Conservation (phyloP, 768 basidiomycete genomes). For the Pilatotrama ljubarskyi region DNA sequence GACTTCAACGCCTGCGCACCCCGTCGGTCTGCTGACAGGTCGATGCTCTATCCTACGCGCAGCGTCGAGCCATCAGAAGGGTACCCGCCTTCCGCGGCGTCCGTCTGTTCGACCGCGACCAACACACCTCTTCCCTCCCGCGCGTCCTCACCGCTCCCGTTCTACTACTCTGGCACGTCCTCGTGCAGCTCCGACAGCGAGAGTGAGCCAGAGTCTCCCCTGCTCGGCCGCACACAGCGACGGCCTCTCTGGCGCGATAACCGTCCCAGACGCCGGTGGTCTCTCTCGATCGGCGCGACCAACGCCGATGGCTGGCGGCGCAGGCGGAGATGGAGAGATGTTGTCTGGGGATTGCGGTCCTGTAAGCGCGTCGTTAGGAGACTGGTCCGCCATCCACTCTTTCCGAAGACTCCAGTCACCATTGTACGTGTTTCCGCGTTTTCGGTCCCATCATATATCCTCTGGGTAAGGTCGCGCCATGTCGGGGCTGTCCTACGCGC, state of each 20-base stretch:
- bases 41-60: conserved; percentile 36
- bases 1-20: conserved; percentile 24
- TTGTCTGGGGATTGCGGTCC: conserved; percentile 45
- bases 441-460: background rate
- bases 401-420: conserved; percentile 78
- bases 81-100: conserved; percentile 16
- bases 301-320: conserved; percentile 37
- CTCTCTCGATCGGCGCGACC: conserved; percentile 56
- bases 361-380: conserved; percentile 56
- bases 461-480: background rate
- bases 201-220: conserved; percentile 41
- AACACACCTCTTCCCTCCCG: conserved; percentile 64
- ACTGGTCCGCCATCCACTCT: conserved; percentile 69
- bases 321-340: conserved; percentile 50
- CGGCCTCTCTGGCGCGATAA: conserved; percentile 19
- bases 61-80: conserved; percentile 11
- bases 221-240: conserved; percentile 40
- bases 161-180: conserved; percentile 48
- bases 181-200: conserved; percentile 66
- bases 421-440: conserved; percentile 54
- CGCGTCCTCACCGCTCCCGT: conserved; percentile 57
- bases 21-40: conserved; percentile 34
- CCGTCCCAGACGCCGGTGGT: conserved; percentile 35
- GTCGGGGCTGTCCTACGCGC: background rate
- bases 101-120: conserved; percentile 34